Percentiles rank a stretch among this genome's conserved stretches.
Conservation (phyloP, 2,329 filamentous ascomycete genomes). For the Aspergillus sp. region DNA sequence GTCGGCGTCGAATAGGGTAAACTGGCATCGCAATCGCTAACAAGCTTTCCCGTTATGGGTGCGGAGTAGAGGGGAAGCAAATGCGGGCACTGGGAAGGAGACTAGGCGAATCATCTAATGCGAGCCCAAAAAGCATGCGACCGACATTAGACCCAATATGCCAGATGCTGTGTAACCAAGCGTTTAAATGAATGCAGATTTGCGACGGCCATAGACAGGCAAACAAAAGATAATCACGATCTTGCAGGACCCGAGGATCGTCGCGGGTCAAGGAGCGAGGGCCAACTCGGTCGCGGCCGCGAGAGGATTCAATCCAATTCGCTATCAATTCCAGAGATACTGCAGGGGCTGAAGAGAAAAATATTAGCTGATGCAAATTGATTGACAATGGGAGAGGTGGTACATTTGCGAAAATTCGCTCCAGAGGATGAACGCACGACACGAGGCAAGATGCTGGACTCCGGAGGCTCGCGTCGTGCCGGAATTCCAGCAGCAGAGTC, state of each 20-base stretch:
- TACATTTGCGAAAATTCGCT: neutral
- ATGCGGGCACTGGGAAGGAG: neutral
- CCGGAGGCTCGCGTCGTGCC: neutral
- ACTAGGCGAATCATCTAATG: neutral
- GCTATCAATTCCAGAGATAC: neutral
- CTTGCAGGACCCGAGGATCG: neutral
- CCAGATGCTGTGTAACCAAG: neutral
- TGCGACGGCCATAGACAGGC: neutral
- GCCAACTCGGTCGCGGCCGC: neutral
- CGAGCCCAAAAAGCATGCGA: neutral
- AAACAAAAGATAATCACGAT: neutral
- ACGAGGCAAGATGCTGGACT: neutral
- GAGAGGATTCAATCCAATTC: neutral
- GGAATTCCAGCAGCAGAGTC: constrained; percentile 1
- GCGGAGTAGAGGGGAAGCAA: neutral
- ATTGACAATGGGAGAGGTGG: neutral
- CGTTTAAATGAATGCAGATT: neutral
- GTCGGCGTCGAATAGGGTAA: constrained; percentile 37
- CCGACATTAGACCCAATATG: neutral
- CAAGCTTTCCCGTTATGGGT: neutral
- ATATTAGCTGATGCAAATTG: neutral
- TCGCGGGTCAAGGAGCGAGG: neutral
- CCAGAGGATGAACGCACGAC: neutral
- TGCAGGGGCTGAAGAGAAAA: neutral
- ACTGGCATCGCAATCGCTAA: constrained; percentile 26